phyloP scores from a whole-genome alignment of 1,139 yeast genomes.

The Taphrina flavorubra region DNA sequence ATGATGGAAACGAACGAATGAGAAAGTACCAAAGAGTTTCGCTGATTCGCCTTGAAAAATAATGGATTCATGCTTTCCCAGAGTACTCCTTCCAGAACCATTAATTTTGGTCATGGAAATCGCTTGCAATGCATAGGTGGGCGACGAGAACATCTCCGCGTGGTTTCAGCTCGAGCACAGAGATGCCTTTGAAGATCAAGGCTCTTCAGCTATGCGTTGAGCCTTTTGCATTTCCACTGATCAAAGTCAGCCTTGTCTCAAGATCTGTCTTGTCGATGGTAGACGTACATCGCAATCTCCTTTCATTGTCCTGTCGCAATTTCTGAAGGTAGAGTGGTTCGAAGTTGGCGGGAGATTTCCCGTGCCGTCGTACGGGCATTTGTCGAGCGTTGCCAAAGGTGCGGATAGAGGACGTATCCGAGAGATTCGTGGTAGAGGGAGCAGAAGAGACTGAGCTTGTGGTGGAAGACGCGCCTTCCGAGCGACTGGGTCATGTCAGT shows the following conservation, averaged over 20 bases:
- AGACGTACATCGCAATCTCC: slow-evolving; percentile 19
- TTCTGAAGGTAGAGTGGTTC: slow-evolving; percentile 39
- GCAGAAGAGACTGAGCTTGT: slow-evolving; percentile 38
- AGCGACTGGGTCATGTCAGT: slow-evolving; percentile 23
- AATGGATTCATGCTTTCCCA: slow-evolving; percentile 11
- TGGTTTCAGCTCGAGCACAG: no score
- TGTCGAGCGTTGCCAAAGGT: slow-evolving; percentile 15
- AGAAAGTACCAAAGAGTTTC: slow-evolving; percentile 3
- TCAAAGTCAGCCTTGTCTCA: background rate
- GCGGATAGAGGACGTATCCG: slow-evolving; percentile 29
- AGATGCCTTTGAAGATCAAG: background rate
- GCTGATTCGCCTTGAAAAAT: slow-evolving; percentile 1
- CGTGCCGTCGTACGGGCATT: slow-evolving; percentile 29
- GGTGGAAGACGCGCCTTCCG: slow-evolving; percentile 37
- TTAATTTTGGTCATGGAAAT: no score
- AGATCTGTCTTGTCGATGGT: background rate
- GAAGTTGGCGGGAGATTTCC: slow-evolving; percentile 34
- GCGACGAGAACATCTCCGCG: no score
- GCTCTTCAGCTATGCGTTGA: slow-evolving; percentile 28
- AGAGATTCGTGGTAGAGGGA: slow-evolving; percentile 30
- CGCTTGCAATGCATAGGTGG: no score
- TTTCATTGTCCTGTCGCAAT: slow-evolving; percentile 38
- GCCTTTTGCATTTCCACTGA: slow-evolving; percentile 27
- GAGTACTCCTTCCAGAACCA: background rate
- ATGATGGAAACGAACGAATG: background rate